Percentiles rank a stretch among this genome's conserved stretches.
phyloP scores from a whole-genome alignment of 2,329 filamentous ascomycete genomes.

The Cladosporium sp. region DNA sequence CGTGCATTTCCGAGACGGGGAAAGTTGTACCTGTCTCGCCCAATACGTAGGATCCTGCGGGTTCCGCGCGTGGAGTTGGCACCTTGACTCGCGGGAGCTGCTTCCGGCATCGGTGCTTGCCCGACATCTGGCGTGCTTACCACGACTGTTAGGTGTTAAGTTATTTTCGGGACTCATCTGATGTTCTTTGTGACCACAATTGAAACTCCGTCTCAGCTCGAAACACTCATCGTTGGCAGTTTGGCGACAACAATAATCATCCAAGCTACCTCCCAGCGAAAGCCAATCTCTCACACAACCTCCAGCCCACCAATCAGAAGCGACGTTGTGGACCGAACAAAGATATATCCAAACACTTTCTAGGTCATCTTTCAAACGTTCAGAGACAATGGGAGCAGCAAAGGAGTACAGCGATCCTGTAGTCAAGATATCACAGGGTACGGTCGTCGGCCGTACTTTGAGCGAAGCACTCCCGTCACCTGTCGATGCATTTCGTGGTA shows the following conservation, averaged over 20 bases:
- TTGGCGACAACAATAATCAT: background rate
- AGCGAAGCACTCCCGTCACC: conserved; percentile 1
- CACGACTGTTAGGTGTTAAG: background rate
- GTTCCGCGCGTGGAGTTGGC: background rate
- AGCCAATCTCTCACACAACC: background rate
- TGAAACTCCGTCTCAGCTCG: background rate
- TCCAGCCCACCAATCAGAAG: conserved; percentile 5
- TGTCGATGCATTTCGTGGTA: conserved; percentile 13
- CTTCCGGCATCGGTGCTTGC: conserved; percentile 21
- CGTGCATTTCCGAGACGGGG: background rate
- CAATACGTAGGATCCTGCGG: background rate
- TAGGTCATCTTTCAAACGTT: background rate
- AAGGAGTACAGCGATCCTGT: conserved; percentile 6
- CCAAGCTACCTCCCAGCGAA: background rate
- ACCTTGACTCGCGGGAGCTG: conserved; percentile 7
- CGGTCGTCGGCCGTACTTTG: conserved; percentile 13
- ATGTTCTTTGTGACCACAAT: background rate
- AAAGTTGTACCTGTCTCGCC: background rate
- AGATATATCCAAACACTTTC: background rate
- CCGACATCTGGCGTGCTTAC: conserved; percentile 14
- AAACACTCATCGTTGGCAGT: background rate
- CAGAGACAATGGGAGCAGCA: conserved; percentile 8
- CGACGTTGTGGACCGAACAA: background rate
- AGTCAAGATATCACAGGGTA: conserved; percentile 5
- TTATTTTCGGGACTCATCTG: background rate